phyloP scores from a whole-genome alignment of 1,284 basidiomycete genomes.

The Trichosporon faecale region DNA sequence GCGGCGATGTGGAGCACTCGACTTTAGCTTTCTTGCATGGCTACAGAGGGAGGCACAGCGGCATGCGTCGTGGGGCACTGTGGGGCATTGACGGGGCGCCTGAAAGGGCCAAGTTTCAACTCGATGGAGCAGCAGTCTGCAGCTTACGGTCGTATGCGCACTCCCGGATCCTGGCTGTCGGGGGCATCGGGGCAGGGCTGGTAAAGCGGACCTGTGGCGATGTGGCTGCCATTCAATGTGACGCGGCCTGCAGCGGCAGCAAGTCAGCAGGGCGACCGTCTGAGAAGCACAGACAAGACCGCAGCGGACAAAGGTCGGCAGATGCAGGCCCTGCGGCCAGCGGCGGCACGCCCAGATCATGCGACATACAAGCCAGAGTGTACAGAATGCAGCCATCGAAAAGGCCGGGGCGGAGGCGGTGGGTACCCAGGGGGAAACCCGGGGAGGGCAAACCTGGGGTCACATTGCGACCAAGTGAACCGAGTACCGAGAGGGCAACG shows the following conservation, averaged over 20 bases:
- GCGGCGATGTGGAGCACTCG: background rate
- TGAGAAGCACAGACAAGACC: background rate
- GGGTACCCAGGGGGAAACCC: background rate
- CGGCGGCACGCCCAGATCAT: background rate
- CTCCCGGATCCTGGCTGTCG: background rate
- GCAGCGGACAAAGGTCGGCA: background rate
- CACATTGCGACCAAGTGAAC: background rate
- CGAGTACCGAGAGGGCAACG: background rate
- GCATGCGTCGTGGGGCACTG: slow-evolving; percentile 1
- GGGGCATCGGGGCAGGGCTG: background rate
- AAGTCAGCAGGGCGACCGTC: background rate
- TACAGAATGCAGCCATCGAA: background rate
- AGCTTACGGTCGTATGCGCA: background rate
- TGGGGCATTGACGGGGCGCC: slow-evolving; percentile 1
- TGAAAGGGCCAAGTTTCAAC: background rate
- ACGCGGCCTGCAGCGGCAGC: background rate
- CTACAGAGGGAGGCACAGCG: background rate
- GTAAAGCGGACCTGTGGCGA: background rate
- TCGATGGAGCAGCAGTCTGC: background rate
- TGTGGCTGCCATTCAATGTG: background rate
- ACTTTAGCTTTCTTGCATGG: background rate
- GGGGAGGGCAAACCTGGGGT: background rate
- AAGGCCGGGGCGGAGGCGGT: background rate
- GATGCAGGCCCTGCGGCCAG: background rate
- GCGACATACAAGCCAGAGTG: too few species aligned